Percentiles rank a stretch among this genome's conserved stretches.
phyloP scores from a whole-genome alignment of 441 rosid species.

The Gossypium davidsonii region DNA sequence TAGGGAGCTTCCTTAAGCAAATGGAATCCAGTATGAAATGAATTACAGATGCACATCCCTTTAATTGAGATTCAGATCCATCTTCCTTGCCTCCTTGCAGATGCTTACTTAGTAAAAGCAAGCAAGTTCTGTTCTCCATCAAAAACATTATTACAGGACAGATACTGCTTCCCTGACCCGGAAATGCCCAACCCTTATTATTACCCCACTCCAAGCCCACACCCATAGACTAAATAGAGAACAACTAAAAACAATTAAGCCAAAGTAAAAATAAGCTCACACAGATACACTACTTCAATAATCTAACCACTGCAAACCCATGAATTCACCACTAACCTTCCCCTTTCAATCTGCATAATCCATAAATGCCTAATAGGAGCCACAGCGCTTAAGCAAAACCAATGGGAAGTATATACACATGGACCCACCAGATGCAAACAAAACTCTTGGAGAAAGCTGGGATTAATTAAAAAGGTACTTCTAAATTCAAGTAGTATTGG shows the following conservation, averaged over 20 bases:
- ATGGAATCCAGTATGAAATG: conserved; percentile 60
- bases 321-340: conserved; percentile 1
- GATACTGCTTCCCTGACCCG: neutral
- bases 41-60: conserved; percentile 44
- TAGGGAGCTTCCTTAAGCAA: conserved; percentile 56
- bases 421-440: conserved; percentile 21
- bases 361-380: conserved; percentile 12
- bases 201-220: conserved; percentile 7
- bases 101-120: conserved; percentile 15
- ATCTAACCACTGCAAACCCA: neutral
- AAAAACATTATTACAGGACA: conserved; percentile 12
- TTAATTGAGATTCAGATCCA: conserved; percentile 38
- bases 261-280: neutral
- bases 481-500: conserved; percentile 59
- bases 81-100: conserved; percentile 45
- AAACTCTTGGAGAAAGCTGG: conserved; percentile 33
- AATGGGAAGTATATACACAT: conserved; percentile 10
- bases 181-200: conserved; percentile 5
- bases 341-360: conserved; percentile 16
- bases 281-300: neutral
- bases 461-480: conserved; percentile 35
- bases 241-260: neutral
- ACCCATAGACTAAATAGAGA: neutral
- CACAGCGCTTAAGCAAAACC: conserved; percentile 10
- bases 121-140: conserved; percentile 21